Evolutionary conservation across 306 rosid genomes (phyloP).

Genomic region (Carpinus viminea): DNA sequence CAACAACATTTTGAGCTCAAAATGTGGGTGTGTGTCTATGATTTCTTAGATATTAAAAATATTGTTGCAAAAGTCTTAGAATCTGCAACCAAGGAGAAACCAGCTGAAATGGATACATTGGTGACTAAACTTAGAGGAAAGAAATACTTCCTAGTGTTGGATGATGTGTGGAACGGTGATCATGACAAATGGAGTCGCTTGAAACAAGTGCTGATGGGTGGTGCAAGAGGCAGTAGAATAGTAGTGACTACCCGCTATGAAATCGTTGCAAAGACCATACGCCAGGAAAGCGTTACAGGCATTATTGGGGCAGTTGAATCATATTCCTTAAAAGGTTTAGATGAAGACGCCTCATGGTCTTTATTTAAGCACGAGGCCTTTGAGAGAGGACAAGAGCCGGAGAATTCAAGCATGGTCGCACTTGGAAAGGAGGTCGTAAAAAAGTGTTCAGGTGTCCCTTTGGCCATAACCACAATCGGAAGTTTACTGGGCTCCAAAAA

Average conservation of each 20-base stretch:
- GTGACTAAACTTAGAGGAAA: neutral
- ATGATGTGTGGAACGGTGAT: slow-evolving; percentile 20
- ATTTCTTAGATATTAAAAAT: neutral
- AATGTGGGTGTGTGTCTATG: neutral
- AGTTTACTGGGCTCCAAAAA: neutral
- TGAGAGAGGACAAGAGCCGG: neutral
- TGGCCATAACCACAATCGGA: slow-evolving; percentile 19
- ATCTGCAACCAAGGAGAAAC: no score
- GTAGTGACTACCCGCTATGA: slow-evolving; percentile 7
- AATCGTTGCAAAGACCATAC: neutral
- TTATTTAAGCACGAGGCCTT: slow-evolving; percentile 18
- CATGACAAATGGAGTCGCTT: neutral
- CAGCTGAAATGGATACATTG: neutral
- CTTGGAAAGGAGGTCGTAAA: neutral
- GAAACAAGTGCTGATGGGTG: neutral
- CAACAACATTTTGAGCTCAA: no score
- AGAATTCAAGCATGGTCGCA: neutral
- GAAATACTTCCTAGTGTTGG: slow-evolving; percentile 13
- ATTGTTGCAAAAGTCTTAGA: neutral
- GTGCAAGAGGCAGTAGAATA: slow-evolving; percentile 12
- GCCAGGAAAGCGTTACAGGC: neutral
- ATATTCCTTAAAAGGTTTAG: neutral
- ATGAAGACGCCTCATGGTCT: neutral
- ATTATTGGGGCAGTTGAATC: neutral
- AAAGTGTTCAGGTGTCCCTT: slow-evolving; percentile 16